Evolutionary conservation across 2,329 filamentous ascomycete species (phyloP).

Genomic region (Curvularia lunata): DNA sequence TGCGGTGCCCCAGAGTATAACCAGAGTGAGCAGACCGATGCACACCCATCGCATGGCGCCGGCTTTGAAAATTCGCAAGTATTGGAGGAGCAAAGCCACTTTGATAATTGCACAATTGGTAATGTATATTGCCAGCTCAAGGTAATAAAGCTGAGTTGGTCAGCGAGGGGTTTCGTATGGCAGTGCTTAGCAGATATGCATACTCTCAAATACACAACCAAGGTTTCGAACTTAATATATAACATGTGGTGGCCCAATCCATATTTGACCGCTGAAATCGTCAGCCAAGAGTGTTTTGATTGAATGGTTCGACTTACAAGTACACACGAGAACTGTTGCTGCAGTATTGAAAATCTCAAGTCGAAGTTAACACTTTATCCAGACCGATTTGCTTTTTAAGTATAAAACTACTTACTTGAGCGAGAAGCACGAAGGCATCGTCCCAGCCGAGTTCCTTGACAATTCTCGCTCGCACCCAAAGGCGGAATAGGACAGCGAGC

Average conservation of each 20-base stretch:
- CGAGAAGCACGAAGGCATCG: conserved; percentile 41
- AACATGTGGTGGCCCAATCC: conserved; percentile 46
- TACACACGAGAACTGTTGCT: conserved; percentile 32
- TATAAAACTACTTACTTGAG: conserved; percentile 29
- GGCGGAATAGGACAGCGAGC: conserved; percentile 36
- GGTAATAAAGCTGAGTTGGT: conserved; percentile 35
- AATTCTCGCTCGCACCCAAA: conserved; percentile 37
- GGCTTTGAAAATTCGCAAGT: conserved; percentile 47
- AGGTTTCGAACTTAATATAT: conserved; percentile 23
- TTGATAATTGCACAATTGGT: conserved; percentile 45
- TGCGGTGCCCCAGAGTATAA: conserved; percentile 40
- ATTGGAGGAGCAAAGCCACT: conserved; percentile 45
- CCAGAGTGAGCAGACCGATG: conserved; percentile 28
- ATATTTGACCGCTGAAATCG: conserved; percentile 32
- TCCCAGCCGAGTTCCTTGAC: conserved; percentile 47
- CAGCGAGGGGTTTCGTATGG: background rate
- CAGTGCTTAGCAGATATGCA: background rate
- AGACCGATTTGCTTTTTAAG: background rate
- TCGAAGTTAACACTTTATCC: conserved; percentile 5
- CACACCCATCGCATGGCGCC: conserved; percentile 39
- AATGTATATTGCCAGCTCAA: conserved; percentile 40
- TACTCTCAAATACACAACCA: conserved; percentile 28
- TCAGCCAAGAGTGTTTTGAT: conserved; percentile 10
- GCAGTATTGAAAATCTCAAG: conserved; percentile 34
- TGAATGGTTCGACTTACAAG: conserved; percentile 24